Conservation (phyloP, 306 rosid genomes). For the Quercus aquifolioides region DNA sequence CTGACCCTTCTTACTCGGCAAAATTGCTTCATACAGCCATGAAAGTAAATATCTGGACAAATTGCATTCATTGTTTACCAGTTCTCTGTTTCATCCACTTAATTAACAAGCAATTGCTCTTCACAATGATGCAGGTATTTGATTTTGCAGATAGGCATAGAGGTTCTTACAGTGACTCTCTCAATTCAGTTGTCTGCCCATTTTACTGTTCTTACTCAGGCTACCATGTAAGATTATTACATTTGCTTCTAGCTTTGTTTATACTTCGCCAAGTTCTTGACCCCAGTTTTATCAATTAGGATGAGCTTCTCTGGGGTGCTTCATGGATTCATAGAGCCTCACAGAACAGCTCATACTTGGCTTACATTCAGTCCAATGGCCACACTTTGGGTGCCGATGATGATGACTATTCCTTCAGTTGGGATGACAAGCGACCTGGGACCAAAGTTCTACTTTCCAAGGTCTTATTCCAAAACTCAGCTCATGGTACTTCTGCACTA, state of each 20-base stretch:
- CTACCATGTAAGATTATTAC: slow-evolving; percentile 51
- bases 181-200: slow-evolving; percentile 71
- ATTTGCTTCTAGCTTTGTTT: background rate
- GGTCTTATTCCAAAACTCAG: slow-evolving; percentile 25
- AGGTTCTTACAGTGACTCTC: slow-evolving; percentile 80
- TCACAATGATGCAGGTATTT: slow-evolving; percentile 50
- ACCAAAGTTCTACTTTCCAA: slow-evolving; percentile 79
- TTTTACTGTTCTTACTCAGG: slow-evolving; percentile 94
- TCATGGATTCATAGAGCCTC: slow-evolving; percentile 89
- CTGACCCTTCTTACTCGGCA: slow-evolving; percentile 61
- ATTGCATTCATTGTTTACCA: background rate
- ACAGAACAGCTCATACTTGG: slow-evolving; percentile 38
- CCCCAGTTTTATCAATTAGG: slow-evolving; percentile 36
- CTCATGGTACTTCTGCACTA: background rate
- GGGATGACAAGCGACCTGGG: slow-evolving; percentile 94
- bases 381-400: slow-evolving; percentile 79
- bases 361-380: slow-evolving; percentile 73
- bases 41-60: slow-evolving; percentile 31
- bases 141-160: slow-evolving; percentile 73
- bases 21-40: slow-evolving; percentile 69
- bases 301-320: slow-evolving; percentile 95
- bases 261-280: background rate
- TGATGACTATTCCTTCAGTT: slow-evolving; percentile 67
- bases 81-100: background rate
- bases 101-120: background rate